Conservation (phyloP, 306 rosid genomes). For the Dalbergia cultrata region DNA sequence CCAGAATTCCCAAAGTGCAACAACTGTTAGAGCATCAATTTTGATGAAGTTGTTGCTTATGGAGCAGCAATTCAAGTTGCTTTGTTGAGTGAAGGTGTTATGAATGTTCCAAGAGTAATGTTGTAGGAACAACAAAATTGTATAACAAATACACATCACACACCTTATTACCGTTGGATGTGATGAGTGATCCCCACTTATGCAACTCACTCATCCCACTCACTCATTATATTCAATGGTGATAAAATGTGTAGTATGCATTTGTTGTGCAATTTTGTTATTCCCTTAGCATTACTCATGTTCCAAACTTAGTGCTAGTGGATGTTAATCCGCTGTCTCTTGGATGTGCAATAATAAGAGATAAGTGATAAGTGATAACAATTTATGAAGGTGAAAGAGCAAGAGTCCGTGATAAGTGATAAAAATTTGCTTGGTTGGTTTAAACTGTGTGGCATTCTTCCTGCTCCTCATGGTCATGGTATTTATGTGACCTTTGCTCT, state of each 20-base stretch:
- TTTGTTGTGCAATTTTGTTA: too few species aligned
- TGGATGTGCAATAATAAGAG: conserved; percentile 42
- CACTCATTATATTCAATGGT: too few species aligned
- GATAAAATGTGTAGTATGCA: too few species aligned
- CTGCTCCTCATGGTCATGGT: conserved; percentile 57
- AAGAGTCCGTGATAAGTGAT: conserved; percentile 46
- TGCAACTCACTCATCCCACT: too few species aligned
- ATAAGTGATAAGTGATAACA: conserved; percentile 51
- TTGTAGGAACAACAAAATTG: too few species aligned
- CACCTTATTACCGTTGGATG: too few species aligned
- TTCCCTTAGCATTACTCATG: too few species aligned
- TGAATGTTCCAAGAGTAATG: conserved; percentile 49
- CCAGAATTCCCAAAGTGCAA: conserved; percentile 69
- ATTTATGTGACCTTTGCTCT: conserved; percentile 53
- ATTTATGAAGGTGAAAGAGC: conserved; percentile 70
- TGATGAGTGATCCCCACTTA: too few species aligned
- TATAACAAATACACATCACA: too few species aligned
- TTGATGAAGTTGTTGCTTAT: conserved; percentile 68
- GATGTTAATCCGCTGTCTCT: conserved; percentile 64
- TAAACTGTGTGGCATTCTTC: conserved; percentile 45
- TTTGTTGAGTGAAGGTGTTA: conserved; percentile 51
- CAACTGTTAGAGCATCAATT: conserved; percentile 57
- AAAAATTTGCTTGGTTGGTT: conserved; percentile 61
- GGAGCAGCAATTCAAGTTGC: conserved; percentile 71
- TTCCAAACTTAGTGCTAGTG: conserved; percentile 46